phyloP scores from a whole-genome alignment of 129 eudicot genomes.

The Ambrosia artemisiifolia region DNA sequence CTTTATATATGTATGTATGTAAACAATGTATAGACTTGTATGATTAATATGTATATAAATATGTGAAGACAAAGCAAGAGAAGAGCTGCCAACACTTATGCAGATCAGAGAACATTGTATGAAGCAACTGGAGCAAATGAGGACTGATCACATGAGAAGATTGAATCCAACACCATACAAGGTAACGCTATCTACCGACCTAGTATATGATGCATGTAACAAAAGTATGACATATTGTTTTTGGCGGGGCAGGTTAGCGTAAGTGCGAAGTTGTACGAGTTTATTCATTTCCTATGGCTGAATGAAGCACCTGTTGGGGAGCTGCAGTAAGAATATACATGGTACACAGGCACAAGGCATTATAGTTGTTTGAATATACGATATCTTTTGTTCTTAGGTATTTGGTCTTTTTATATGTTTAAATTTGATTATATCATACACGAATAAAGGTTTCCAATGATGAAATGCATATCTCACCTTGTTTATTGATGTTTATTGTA shows the following conservation, averaged over 20 bases:
- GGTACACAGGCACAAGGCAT: constrained; percentile 16
- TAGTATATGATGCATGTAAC: not conserved
- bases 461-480: not conserved
- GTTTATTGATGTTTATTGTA: not conserved
- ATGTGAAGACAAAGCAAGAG: constrained; percentile 64
- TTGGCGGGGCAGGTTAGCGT: constrained; percentile 74
- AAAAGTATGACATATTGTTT: not conserved
- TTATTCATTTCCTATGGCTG: constrained; percentile 98
- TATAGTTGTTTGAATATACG: not conserved
- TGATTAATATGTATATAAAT: not conserved
- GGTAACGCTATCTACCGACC: constrained; percentile 29
- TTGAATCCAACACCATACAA: constrained; percentile 99
- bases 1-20: not conserved
- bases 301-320: constrained; percentile 99
- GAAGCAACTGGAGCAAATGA: constrained; percentile 80
- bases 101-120: constrained; percentile 77
- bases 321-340: constrained; percentile 47
- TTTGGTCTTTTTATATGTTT: not conserved
- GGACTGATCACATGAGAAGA: constrained; percentile 98
- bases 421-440: not conserved
- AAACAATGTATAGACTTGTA: not conserved
- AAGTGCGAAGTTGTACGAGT: constrained; percentile 86
- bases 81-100: constrained; percentile 67
- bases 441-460: not conserved
- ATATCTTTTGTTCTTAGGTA: too few relatives aligned